Evolutionary conservation across 2,329 filamentous ascomycete genomes (phyloP).

Genomic region (Nannizziopsis arthrosporioides): DNA sequence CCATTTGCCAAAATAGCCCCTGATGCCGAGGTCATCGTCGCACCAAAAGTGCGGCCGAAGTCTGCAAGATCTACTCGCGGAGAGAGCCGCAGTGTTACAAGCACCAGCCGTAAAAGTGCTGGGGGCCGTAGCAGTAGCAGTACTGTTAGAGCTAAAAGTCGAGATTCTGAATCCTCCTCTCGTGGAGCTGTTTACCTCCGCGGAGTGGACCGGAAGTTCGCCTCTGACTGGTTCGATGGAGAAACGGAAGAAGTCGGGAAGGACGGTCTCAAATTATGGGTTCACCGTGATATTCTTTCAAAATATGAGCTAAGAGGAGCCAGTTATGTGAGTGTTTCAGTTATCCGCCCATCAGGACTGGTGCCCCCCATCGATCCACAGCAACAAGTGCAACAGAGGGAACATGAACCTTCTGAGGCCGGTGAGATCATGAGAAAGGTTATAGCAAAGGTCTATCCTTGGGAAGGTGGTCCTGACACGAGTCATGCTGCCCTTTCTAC

Average conservation of each 20-base stretch:
- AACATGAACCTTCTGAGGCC: conserved; percentile 47
- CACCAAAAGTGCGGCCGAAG: conserved; percentile 76
- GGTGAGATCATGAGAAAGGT: conserved; percentile 53
- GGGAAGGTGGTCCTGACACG: conserved; percentile 78
- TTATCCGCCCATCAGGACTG: conserved; percentile 71
- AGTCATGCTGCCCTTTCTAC: conserved; percentile 70
- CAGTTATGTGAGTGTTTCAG: conserved; percentile 67
- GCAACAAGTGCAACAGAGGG: conserved; percentile 56
- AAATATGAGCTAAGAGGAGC: conserved; percentile 63
- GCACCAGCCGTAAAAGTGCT: conserved; percentile 63
- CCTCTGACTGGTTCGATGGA: conserved; percentile 68
- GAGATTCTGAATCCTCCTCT: conserved; percentile 50
- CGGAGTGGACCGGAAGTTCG: conserved; percentile 59
- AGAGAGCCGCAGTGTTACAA: conserved; percentile 68
- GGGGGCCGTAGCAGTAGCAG: conserved; percentile 60
- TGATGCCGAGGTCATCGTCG: conserved; percentile 93
- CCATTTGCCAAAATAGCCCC: conserved; percentile 86
- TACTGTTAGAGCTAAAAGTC: conserved; percentile 50
- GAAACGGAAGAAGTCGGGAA: conserved; percentile 44
- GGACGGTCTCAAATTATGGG: conserved; percentile 62
- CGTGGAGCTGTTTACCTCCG: conserved; percentile 56
- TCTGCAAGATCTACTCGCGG: conserved; percentile 49
- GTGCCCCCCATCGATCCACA: conserved; percentile 58
- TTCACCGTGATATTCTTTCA: conserved; percentile 65
- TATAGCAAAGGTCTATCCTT: conserved; percentile 61